These are phyloP conservation scores for Exutisphaerella laricina DNA, from an alignment of 2,329 filamentous ascomycete species.

Conservation along the genomic window DNA sequence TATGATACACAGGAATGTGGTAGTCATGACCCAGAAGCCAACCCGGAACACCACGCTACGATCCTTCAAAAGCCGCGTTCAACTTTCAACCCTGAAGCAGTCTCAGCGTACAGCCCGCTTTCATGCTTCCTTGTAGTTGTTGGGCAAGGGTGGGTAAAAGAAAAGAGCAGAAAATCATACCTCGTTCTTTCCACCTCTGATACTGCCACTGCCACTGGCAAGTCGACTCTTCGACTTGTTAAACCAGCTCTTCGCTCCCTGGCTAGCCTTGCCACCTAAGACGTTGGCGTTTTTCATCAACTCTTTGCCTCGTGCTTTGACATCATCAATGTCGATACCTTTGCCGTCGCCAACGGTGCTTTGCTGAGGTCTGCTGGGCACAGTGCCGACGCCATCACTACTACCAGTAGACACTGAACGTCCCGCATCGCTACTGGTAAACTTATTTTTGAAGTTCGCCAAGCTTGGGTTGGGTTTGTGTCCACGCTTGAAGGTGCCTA, in stretches of 20 bases:
- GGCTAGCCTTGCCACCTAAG: slow-evolving; percentile 62
- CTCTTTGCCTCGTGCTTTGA: slow-evolving; percentile 82
- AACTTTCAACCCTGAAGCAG: slow-evolving; percentile 5
- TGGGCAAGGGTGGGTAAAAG: background rate
- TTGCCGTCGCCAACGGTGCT: slow-evolving; percentile 10
- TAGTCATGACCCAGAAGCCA: too few relatives aligned
- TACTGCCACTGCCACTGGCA: slow-evolving; percentile 23
- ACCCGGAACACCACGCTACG: too few relatives aligned
- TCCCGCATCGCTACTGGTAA: slow-evolving; percentile 16
- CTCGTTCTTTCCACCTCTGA: slow-evolving; percentile 63
- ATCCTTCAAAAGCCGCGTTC: background rate
- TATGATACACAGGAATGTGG: slow-evolving; percentile 3
- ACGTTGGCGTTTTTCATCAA: slow-evolving; percentile 75
- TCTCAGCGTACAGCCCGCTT: too few relatives aligned
- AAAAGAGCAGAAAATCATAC: slow-evolving; percentile 64
- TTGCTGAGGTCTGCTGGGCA: background rate
- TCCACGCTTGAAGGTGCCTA: slow-evolving; percentile 8
- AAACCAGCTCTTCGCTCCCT: slow-evolving; percentile 84
- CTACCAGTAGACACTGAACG: slow-evolving; percentile 26
- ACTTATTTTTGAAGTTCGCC: slow-evolving; percentile 13
- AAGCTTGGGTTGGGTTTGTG: slow-evolving; percentile 24
- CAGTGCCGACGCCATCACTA: slow-evolving; percentile 14
- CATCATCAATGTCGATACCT: slow-evolving; percentile 33
- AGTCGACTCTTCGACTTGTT: slow-evolving; percentile 87
- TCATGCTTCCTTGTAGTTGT: too few relatives aligned